Percentiles rank a stretch among this genome's conserved stretches.
Conservation (phyloP, 305 asterid species). For the Rubia balearica region DNA sequence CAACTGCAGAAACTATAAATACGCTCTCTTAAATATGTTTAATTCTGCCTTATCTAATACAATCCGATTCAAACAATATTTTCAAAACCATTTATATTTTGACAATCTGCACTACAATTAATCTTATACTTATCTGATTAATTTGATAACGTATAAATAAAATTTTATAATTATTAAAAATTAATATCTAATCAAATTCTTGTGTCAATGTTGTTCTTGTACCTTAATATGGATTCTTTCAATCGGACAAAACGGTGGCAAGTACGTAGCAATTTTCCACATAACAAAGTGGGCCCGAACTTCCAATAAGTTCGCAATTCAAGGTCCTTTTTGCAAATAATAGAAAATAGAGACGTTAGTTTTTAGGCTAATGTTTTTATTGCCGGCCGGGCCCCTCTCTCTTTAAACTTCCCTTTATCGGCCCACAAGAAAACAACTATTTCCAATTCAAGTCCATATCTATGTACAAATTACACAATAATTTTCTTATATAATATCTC, state of each 20-base stretch:
- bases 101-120: no score
- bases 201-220: not conserved
- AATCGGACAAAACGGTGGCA: not conserved
- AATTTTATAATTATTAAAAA: no score
- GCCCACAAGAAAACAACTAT: not conserved
- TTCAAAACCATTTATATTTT: no score
- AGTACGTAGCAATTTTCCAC: slow-evolving; percentile 8
- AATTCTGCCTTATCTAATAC: not conserved
- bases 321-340: slow-evolving; percentile 5
- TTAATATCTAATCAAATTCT: no score
- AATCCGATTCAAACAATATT: not conserved
- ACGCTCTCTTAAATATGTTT: no score
- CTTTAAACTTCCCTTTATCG: not conserved
- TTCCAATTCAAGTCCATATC: not conserved
- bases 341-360: slow-evolving; percentile 33
- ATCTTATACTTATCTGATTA: no score
- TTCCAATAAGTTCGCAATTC: not conserved
- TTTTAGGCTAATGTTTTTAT: slow-evolving; percentile 20
- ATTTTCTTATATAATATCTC: slow-evolving; percentile 5
- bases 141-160: not conserved
- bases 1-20: no score
- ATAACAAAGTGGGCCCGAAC: not conserved
- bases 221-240: not conserved
- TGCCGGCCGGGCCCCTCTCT: slow-evolving; percentile 23
- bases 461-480: not conserved